Conservation (phyloP, 768 basidiomycete genomes). For the Tylopilus sp. region DNA sequence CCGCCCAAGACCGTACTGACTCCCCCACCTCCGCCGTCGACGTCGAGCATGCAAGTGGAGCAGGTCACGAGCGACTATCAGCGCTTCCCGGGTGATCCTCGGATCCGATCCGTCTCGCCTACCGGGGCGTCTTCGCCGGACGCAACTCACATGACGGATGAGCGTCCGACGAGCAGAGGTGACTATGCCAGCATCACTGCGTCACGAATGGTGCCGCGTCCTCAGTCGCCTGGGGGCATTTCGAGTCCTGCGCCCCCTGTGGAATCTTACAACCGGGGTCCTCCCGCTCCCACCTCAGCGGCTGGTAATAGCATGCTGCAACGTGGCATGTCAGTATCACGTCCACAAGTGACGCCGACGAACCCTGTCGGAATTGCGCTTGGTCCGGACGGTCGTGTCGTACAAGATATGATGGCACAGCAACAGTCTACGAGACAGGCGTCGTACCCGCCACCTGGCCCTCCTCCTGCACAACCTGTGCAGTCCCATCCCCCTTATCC, state of each 20-base stretch:
- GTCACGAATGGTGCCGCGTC: background rate
- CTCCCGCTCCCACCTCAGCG: background rate
- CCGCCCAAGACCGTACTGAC: conserved; percentile 73
- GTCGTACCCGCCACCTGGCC: background rate
- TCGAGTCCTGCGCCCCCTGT: background rate
- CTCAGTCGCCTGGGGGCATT: background rate
- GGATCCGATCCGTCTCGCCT: conserved; percentile 53
- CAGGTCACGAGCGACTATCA: conserved; percentile 75
- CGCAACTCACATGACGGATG: conserved; percentile 26
- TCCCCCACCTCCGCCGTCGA: conserved; percentile 52
- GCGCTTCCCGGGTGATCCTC: conserved; percentile 83
- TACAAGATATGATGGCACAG: background rate
- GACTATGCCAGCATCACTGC: background rate
- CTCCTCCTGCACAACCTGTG: background rate
- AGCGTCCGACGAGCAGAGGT: conserved; percentile 38
- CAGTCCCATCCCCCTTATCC: conserved; percentile 9
- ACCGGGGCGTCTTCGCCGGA: conserved; percentile 29
- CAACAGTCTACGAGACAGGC: background rate
- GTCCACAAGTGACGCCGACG: background rate
- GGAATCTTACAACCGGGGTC: background rate
- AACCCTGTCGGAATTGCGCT: background rate
- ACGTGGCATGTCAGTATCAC: background rate
- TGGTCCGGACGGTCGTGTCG: background rate
- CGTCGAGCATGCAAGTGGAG: conserved; percentile 58
- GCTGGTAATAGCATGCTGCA: background rate